Conservation (phyloP, 352 stramenopile species). For the Aphanomyces stellatus region DNA sequence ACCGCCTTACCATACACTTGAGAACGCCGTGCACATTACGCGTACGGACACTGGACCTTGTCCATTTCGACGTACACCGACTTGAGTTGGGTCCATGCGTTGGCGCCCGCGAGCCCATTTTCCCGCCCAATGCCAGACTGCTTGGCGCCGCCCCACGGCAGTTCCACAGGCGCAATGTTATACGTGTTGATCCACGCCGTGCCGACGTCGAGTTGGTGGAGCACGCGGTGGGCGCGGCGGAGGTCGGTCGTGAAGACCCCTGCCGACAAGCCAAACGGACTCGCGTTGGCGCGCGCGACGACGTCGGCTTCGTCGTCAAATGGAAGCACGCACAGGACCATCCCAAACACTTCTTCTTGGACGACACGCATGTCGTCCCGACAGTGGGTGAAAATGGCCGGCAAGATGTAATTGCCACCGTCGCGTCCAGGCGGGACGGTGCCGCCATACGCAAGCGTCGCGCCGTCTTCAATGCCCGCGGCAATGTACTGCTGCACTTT, state of each 20-base stretch:
- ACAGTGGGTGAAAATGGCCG: slow-evolving; percentile 86
- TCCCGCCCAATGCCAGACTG: slow-evolving; percentile 87
- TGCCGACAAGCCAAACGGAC: slow-evolving; percentile 69
- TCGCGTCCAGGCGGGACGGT: slow-evolving; percentile 33
- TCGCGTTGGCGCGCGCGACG: slow-evolving; percentile 67
- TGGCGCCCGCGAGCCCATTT: slow-evolving; percentile 77
- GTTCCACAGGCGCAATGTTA: slow-evolving; percentile 77
- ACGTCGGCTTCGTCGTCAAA: slow-evolving; percentile 73
- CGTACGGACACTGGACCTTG: slow-evolving; percentile 57
- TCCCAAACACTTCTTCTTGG: slow-evolving; percentile 74
- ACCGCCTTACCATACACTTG: too few relatives aligned
- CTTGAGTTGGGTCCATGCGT: slow-evolving; percentile 88
- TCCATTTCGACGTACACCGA: slow-evolving; percentile 85
- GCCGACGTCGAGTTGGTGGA: slow-evolving; percentile 57
- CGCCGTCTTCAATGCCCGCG: slow-evolving; percentile 42
- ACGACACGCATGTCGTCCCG: slow-evolving; percentile 85
- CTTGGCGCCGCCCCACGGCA: slow-evolving; percentile 89
- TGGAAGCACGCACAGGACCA: slow-evolving; percentile 72
- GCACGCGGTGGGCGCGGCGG: slow-evolving; percentile 60
- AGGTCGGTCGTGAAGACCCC: slow-evolving; percentile 84
- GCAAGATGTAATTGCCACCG: slow-evolving; percentile 83
- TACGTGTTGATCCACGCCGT: slow-evolving; percentile 88
- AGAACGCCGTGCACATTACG: too few relatives aligned
- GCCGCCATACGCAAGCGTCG: slow-evolving; percentile 48
- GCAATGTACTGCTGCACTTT: slow-evolving; percentile 66